A percentile compares a stretch with the other conserved stretches of the same genome.
Conservation (phyloP, 192 early-diverging fungal species). For the Coemansia guatemalensis region DNA sequence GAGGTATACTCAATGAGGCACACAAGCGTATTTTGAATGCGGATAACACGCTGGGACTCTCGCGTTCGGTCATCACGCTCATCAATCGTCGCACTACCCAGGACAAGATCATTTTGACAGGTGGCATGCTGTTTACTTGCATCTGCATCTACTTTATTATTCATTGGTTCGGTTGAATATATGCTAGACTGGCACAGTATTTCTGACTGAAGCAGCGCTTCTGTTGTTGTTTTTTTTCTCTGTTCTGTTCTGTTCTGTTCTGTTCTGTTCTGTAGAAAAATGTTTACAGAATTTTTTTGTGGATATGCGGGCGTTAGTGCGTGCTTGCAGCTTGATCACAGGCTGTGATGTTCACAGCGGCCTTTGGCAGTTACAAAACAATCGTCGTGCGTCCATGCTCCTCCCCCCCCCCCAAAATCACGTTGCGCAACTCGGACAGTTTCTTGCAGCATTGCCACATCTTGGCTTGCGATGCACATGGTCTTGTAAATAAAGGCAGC, state of each 20-base stretch:
- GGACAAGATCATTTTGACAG: slow-evolving; percentile 48
- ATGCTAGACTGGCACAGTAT: background rate
- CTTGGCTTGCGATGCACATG: background rate
- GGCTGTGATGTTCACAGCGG: background rate
- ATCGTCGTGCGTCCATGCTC: background rate
- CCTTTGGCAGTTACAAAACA: background rate
- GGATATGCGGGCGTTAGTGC: background rate
- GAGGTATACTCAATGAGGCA: slow-evolving; percentile 31
- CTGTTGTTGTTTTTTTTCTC: no score
- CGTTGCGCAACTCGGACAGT: background rate
- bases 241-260: background rate
- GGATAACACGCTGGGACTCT: slow-evolving; percentile 43
- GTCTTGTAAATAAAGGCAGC: background rate
- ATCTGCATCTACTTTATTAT: slow-evolving; percentile 47
- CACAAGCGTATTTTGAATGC: slow-evolving; percentile 43
- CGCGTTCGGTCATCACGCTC: slow-evolving; percentile 41
- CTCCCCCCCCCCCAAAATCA: background rate
- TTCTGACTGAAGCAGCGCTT: no score
- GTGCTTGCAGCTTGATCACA: background rate
- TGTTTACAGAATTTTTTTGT: background rate
- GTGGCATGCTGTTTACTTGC: slow-evolving; percentile 38
- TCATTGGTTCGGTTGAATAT: slow-evolving; percentile 35
- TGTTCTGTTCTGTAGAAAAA: background rate
- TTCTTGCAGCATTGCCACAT: background rate
- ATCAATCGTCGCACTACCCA: slow-evolving; percentile 51